Base-by-base conservation (phyloP, 805 yeast genomes). In the Kodamaea nitidulidarum region DNA sequence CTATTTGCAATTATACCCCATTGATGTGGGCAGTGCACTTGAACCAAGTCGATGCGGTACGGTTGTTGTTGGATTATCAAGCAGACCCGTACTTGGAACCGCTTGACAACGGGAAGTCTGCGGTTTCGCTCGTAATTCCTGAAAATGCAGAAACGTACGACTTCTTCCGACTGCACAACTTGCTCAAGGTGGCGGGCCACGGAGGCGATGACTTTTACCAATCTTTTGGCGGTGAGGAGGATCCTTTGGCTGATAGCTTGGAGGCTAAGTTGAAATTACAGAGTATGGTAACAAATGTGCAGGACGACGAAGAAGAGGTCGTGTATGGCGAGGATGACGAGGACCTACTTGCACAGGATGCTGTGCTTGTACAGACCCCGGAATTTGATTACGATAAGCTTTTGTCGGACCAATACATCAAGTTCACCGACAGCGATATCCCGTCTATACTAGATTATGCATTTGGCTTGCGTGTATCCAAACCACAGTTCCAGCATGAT, bases 1-100 rank as follows among this genome's bases (percentile, higher is more conserved):
- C 68, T 2, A 40, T 76, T 15, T 55, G 75, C 16, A 44, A 48
- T 27, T 80, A 77, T 58, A 74, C 87, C 0, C 87, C 96, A 8
- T 58, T 85, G 32, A 86, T 85, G 93, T 87, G 95, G 95, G 90
- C 95, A 0, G 77, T 86, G 3, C 74, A 80, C 48, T 69, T 81
- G 47, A 74, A 78, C 39, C 76, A 77, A 39, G 58, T 73, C 42
- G 69, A 71, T 9, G 69, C 82, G 32, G 80, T 77, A 11, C 73
- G 76, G 34, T 60, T 72, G 40, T 61, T 87, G 42, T 58, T 88
- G 39, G 75, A 76, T 31, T 69, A 70, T 41, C 84, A 81, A 26
- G 91, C 90, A 0, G 83, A 81, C 43, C 78, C 80, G 1, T 67
- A 72, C 29, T 60, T 73, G 34, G 55, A 60, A 25, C 56, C 58